These are phyloP conservation scores for Sonneratia alba DNA, from an alignment of 345 rosid species.

Conservation along the genomic window DNA sequence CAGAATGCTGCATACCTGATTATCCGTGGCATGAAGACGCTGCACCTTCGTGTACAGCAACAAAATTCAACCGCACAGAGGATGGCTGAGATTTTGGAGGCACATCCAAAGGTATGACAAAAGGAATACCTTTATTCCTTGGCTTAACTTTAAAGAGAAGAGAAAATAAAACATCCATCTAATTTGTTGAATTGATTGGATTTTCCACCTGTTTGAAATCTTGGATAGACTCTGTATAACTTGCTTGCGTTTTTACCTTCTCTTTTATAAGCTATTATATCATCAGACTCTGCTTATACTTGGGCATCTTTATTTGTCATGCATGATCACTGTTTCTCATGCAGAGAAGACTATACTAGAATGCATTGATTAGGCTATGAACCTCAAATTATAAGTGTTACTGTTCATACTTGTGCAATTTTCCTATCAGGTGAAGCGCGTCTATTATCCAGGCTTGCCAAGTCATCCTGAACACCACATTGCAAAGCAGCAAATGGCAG, in stretches of 20 bases:
- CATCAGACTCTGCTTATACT: too few relatives aligned
- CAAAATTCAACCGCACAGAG: conserved; percentile 82
- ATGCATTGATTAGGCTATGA: not conserved
- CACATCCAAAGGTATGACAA: conserved; percentile 80
- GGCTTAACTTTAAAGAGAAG: not conserved
- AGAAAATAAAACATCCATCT: not conserved
- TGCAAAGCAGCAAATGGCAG: conserved; percentile 92
- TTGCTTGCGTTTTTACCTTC: too few relatives aligned
- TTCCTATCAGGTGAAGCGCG: conserved; percentile 60
- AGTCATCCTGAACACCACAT: conserved; percentile 91
- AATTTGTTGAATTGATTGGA: not conserved
- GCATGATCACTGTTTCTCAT: not conserved
- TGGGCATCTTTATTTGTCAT: not conserved
- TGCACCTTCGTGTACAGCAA: conserved; percentile 98
- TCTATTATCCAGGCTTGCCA: conserved; percentile 83
- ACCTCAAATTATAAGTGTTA: not conserved
- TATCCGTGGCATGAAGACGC: conserved; percentile 98
- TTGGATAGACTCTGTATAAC: not conserved
- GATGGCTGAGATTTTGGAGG: conserved; percentile 99
- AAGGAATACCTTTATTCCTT: not conserved
- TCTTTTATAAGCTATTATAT: too few relatives aligned
- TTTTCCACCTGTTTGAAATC: not conserved
- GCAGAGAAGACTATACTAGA: not conserved
- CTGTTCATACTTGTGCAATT: not conserved
- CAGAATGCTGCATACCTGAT: conserved; percentile 92